Evolutionary conservation across 2,329 filamentous ascomycete species (phyloP).

Genomic region (Venturia aucupariae): DNA sequence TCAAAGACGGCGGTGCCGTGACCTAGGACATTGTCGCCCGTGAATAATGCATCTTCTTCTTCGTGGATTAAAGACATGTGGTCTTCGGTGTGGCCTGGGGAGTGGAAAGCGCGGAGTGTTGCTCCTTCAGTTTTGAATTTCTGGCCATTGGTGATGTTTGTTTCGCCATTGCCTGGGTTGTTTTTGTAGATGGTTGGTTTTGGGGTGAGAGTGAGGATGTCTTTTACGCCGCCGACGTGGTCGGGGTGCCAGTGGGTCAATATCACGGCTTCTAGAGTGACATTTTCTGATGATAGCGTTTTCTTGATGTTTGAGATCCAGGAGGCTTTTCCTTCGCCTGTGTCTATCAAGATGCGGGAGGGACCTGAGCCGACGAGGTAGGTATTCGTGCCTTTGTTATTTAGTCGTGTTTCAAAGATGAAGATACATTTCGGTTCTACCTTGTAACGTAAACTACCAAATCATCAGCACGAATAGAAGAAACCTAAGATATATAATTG

Average conservation of each 20-base stretch:
- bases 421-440: slow-evolving; percentile 29
- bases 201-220: slow-evolving; percentile 58
- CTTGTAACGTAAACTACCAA: slow-evolving; percentile 52
- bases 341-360: slow-evolving; percentile 75
- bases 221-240: slow-evolving; percentile 66
- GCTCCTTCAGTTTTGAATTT: slow-evolving; percentile 50
- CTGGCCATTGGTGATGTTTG: slow-evolving; percentile 48
- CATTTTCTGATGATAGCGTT: slow-evolving; percentile 58
- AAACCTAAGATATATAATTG: too few relatives aligned
- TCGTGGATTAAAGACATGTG: slow-evolving; percentile 71
- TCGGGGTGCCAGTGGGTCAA: slow-evolving; percentile 92
- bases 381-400: slow-evolving; percentile 74
- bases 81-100: slow-evolving; percentile 70
- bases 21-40: slow-evolving; percentile 35
- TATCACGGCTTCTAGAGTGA: slow-evolving; percentile 58
- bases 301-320: slow-evolving; percentile 62
- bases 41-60: slow-evolving; percentile 30
- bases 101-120: slow-evolving; percentile 57
- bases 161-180: slow-evolving; percentile 33
- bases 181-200: slow-evolving; percentile 57
- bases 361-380: slow-evolving; percentile 76
- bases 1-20: slow-evolving; percentile 33
- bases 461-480: slow-evolving; percentile 2
- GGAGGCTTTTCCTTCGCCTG: slow-evolving; percentile 66
- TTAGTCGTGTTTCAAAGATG: neutral